Conservation (phyloP, 2,329 filamentous ascomycete genomes). For the Pseudogymnoascus sp. region DNA sequence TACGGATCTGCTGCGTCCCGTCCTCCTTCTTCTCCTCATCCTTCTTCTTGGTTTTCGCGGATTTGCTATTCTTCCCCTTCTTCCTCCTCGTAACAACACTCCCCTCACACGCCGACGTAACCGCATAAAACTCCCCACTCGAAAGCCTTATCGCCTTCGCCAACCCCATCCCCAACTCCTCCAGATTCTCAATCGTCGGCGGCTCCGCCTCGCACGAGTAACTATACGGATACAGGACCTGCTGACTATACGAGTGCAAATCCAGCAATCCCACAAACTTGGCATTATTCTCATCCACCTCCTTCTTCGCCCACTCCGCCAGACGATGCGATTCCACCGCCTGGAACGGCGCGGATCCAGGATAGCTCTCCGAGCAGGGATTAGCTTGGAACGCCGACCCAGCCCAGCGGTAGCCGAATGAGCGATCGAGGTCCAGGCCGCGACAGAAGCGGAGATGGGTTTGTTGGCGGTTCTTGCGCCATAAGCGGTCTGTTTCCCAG, state of each 20-base stretch:
- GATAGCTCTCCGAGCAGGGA: slow-evolving; percentile 85
- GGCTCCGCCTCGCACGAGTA: slow-evolving; percentile 72
- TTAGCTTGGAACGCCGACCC: slow-evolving; percentile 56
- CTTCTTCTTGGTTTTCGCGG: slow-evolving; percentile 25
- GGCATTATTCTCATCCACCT: slow-evolving; percentile 61
- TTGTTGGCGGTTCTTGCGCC: slow-evolving; percentile 87
- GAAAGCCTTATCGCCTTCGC: slow-evolving; percentile 82
- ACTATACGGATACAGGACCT: slow-evolving; percentile 85
- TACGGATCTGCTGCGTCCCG: slow-evolving; percentile 36
- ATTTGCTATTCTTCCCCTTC: slow-evolving; percentile 20
- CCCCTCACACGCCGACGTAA: slow-evolving; percentile 80
- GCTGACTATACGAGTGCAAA: slow-evolving; percentile 90
- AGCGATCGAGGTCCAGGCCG: slow-evolving; percentile 81
- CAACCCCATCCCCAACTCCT: slow-evolving; percentile 80
- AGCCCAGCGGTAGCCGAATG: slow-evolving; percentile 81
- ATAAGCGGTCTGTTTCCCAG: slow-evolving; percentile 84
- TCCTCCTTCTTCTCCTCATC: slow-evolving; percentile 26
- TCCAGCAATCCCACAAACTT: slow-evolving; percentile 81
- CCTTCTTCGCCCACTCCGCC: slow-evolving; percentile 73
- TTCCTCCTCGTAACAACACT: slow-evolving; percentile 41
- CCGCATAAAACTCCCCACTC: slow-evolving; percentile 64
- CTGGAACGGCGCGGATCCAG: slow-evolving; percentile 74
- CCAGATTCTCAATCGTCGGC: slow-evolving; percentile 80
- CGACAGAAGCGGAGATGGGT: slow-evolving; percentile 76
- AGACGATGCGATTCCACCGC: slow-evolving; percentile 68